Percentiles rank a stretch among this genome's conserved stretches.
Evolutionary conservation across 192 early-diverging fungal species (phyloP).

Genomic region (Endogone sp.): DNA sequence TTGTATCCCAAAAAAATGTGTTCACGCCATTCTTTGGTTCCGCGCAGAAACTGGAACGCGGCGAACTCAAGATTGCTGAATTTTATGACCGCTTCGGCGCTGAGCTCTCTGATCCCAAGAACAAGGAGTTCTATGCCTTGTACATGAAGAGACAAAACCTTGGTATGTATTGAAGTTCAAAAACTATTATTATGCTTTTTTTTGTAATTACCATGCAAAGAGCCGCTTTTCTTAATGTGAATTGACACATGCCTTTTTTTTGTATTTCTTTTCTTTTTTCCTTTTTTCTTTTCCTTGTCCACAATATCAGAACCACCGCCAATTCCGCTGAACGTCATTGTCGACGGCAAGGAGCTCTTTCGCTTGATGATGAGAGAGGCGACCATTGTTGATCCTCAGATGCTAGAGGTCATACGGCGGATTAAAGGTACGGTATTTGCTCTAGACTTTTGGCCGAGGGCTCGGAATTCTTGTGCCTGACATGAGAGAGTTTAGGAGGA

Average conservation of each 20-base stretch:
- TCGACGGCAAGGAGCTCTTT: slow-evolving; percentile 62
- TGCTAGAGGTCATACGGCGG: slow-evolving; percentile 47
- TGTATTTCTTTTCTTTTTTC: slow-evolving; percentile 9
- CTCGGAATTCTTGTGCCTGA: no score
- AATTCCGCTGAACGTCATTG: slow-evolving; percentile 9
- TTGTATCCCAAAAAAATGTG: no score
- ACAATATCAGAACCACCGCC: background rate
- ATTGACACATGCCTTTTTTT: no score
- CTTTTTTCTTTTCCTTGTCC: background rate
- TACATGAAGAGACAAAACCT: slow-evolving; percentile 31
- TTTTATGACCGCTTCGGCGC: slow-evolving; percentile 57
- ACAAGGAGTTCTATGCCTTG: slow-evolving; percentile 41
- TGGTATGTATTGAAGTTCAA: slow-evolving; percentile 1
- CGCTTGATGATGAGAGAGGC: slow-evolving; percentile 60
- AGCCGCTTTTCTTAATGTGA: no score
- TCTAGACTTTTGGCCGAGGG: no score
- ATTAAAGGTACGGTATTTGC: slow-evolving; percentile 45
- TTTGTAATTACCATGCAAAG: no score
- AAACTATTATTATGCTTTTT: background rate
- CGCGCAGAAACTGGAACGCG: slow-evolving; percentile 50
- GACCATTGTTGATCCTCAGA: slow-evolving; percentile 29
- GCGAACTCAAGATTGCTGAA: slow-evolving; percentile 49
- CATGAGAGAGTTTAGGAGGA: no score
- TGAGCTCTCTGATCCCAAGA: slow-evolving; percentile 50
- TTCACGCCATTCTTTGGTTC: background rate